Evolutionary conservation across 1,139 yeast genomes (phyloP), one percentile per base, ranked within the genome.

Genomic region (Blastobotrys arbuscula): DNA sequence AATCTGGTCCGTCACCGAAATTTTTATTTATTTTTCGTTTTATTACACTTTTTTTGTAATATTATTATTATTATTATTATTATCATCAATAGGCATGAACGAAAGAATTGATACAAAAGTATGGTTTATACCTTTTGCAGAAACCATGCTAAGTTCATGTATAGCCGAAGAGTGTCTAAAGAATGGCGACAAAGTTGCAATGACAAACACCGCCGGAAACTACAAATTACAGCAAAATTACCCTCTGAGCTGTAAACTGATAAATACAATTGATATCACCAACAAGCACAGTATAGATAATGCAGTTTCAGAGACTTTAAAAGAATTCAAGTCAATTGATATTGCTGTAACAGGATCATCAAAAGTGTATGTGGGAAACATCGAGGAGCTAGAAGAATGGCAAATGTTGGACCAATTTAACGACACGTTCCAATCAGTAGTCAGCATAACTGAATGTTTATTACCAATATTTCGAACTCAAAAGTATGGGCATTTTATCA

Each of bases 301-400:
- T 12, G 45, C 38, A 19, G 40, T 45, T 8, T 26, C 48, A 12
- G 15, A 16, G 2, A 36, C 49, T 2, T 12, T 38, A 28, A 16
- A 33, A 31, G 18, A 12, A 12, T 62, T 64, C 56, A 56, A 57
- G 5, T 50, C 58, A 13, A 54, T 66, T 2, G 69, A 66, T 45
- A 55, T 65, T 15, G 52, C 62, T 15, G 59, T 66, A 18, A 56
- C 56, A 33, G 52, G 53, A 19, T 48, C 50, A 13, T 19, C 51
- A 5, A 45, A 45, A 21, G 45, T 37, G 7, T 39, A 44, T 42
- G 40, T 42, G 12, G 66, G 67, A 9, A 56, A 66, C 1, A 31
- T 66, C 3, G 66, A 64, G 41, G 69, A 63, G 43, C 56, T 61
- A 28, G 58, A 55, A 33, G 63, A 57, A 26, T 60, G 64, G 60